Percentiles rank a stretch among this genome's conserved stretches.
Evolutionary conservation across 768 basidiomycete species (phyloP).

Genomic region (Vararia minispora): DNA sequence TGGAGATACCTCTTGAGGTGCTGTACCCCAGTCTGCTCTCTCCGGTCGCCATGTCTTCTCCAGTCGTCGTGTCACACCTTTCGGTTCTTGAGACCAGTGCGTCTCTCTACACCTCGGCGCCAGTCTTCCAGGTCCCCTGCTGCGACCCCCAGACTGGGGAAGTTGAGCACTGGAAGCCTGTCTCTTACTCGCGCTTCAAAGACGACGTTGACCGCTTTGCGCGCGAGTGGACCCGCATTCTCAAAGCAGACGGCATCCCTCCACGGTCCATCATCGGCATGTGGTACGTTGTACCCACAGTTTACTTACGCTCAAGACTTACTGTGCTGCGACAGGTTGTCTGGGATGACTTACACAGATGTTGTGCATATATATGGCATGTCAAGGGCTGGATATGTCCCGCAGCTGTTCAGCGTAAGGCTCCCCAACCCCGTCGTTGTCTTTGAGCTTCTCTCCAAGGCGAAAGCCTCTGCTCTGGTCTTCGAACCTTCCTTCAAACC

Average conservation of each 20-base stretch:
- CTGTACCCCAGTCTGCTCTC: no score
- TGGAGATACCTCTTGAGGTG: no score
- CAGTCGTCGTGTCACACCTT: constrained; percentile 36
- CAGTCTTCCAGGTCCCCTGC: constrained; percentile 52
- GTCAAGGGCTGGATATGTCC: constrained; percentile 66
- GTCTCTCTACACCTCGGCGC: constrained; percentile 32
- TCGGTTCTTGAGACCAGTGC: constrained; percentile 50
- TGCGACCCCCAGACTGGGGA: constrained; percentile 30
- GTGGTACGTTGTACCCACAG: constrained; percentile 37
- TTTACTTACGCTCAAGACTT: constrained; percentile 1
- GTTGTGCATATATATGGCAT: constrained; percentile 66
- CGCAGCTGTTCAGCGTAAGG: constrained; percentile 70
- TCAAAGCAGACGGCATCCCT: constrained; percentile 35
- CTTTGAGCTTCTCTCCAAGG: constrained; percentile 54
- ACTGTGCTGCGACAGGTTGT: constrained; percentile 36
- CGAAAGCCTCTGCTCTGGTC: constrained; percentile 52
- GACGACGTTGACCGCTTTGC: constrained; percentile 56
- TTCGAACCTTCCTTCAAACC: constrained; percentile 46
- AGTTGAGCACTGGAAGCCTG: constrained; percentile 42
- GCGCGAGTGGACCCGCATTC: constrained; percentile 45
- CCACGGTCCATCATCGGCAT: constrained; percentile 55
- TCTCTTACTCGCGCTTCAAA: constrained; percentile 57
- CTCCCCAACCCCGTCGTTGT: constrained; percentile 63
- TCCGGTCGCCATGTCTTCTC: constrained; percentile 11
- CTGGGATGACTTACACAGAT: constrained; percentile 62